Evolutionary conservation across 306 rosid genomes (phyloP).

Genomic region (Cicer arietinum): DNA sequence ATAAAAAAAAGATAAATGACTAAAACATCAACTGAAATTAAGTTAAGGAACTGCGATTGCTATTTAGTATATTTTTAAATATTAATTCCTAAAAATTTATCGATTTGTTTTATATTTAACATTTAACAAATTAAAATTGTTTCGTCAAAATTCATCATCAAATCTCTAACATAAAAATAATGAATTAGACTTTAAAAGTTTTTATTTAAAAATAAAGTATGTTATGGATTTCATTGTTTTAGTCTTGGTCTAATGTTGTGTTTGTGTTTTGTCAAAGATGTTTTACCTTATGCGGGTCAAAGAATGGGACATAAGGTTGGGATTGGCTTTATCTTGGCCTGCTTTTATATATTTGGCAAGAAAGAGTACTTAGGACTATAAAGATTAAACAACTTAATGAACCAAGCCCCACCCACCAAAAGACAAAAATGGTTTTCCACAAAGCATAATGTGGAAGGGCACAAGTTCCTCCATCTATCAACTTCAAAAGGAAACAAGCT

Average conservation of each 20-base stretch:
- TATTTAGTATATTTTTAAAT: too few relatives aligned
- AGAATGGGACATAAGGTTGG: constrained; percentile 50
- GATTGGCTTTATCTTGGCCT: constrained; percentile 48
- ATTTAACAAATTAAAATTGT: too few relatives aligned
- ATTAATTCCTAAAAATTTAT: too few relatives aligned
- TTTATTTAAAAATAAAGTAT: background rate
- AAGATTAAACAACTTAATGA: constrained; percentile 51
- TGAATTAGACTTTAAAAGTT: too few relatives aligned
- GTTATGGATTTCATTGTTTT: constrained; percentile 4
- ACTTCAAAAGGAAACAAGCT: constrained; percentile 54
- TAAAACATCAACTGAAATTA: too few relatives aligned
- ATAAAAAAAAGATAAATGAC: too few relatives aligned
- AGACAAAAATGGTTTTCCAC: constrained; percentile 51
- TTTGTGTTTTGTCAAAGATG: constrained; percentile 28
- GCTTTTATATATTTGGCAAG: constrained; percentile 47
- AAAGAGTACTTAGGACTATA: constrained; percentile 45
- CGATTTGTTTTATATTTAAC: too few relatives aligned
- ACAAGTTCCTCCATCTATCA: constrained; percentile 46
- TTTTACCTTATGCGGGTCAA: constrained; percentile 43
- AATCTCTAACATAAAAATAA: too few relatives aligned
- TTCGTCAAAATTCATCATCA: too few relatives aligned
- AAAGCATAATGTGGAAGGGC: constrained; percentile 48
- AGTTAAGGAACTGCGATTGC: too few relatives aligned
- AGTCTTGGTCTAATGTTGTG: background rate
- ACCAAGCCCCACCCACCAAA: constrained; percentile 35